Evolutionary conservation across 1,284 basidiomycete species (phyloP).

Genomic region (Phylloboletellus chloephorus): DNA sequence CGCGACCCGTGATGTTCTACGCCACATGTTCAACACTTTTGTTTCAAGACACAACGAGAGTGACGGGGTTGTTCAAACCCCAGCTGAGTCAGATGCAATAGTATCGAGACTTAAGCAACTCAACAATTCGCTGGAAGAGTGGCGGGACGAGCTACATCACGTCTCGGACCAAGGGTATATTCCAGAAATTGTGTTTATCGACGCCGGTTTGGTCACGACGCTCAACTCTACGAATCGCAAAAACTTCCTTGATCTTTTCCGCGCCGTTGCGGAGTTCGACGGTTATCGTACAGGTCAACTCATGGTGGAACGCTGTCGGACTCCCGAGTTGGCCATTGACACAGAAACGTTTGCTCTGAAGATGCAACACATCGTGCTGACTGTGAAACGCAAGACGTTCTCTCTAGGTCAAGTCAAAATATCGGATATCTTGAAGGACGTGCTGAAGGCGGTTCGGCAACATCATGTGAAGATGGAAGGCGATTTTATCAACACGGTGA

Average conservation of each 20-base stretch:
- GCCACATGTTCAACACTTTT: constrained; percentile 46
- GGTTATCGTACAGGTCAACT: constrained; percentile 92
- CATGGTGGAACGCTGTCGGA: constrained; percentile 95
- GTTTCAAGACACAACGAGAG: constrained; percentile 31
- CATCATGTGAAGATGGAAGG: constrained; percentile 99
- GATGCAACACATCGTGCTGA: constrained; percentile 93
- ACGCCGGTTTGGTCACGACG: constrained; percentile 90
- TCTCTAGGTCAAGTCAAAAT: constrained; percentile 95
- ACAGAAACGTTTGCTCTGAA: constrained; percentile 93
- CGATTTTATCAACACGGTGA: constrained; percentile 97
- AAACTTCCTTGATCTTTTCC: constrained; percentile 97
- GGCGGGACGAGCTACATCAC: constrained; percentile 65
- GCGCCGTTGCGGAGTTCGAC: constrained; percentile 93
- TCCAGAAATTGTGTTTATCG: constrained; percentile 94
- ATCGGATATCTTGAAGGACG: constrained; percentile 86
- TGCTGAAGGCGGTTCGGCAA: constrained; percentile 79
- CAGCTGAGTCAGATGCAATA: constrained; percentile 55
- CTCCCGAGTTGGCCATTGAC: constrained; percentile 87
- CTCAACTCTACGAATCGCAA: constrained; percentile 76
- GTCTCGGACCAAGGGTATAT: constrained; percentile 76
- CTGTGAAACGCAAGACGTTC: constrained; percentile 95
- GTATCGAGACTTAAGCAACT: constrained; percentile 64
- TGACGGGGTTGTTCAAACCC: constrained; percentile 34
- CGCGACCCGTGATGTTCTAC: constrained; percentile 54
- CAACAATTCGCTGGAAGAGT: constrained; percentile 54